Base-by-base conservation (phyloP, 257 asterid genomes). In the Petrea volubilis region DNA sequence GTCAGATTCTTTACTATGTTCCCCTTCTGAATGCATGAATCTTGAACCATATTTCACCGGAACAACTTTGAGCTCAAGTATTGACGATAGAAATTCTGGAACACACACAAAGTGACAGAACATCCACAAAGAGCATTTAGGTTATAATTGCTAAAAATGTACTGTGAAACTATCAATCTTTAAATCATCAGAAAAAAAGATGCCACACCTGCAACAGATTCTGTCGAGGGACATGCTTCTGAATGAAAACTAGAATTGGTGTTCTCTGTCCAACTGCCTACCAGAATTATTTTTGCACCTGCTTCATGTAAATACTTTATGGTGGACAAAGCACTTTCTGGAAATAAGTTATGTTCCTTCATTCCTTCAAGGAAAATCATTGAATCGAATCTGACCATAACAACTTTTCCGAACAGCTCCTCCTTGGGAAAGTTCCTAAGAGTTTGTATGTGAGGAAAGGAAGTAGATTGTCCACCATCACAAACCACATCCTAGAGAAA, bases 341-440 rank as follows among this genome's bases (percentile, higher is more conserved):
- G 83, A 33, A 62, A 72, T 43, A 82, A 72, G 46, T 71, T 77
- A 15, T 70, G 77, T 53, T 74, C 83, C 74, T 61, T 72, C 69
- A 64, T 64, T 59, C 81, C 80, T 63, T 72, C 68, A 61, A 75
- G 83, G 62, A 89, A 29, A 75, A 87, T 66, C 72, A 69, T 57
- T 31, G 87, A 28, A 80, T 94, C 96, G 58, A 86, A 82, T 82
- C 97, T 84, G 69, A 94, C 97, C 92, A 94, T 78, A 74, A 89
- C 93, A 75, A 82, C 86, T 79, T 91, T 91, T 47, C 85, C 34
- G 9, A 64, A 64, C 7, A 94, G 82, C 68, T 91, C 92, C 64
- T 82, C 84, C 73, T 70, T 75, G 10, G 96, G 95, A 59, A 91
- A 85, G 50, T 81, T 62, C 67, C 83, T 81, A 68, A 94, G 97